Base-by-base conservation (phyloP, 441 rosid species). In the Bocquillonia castaneifolia region DNA sequence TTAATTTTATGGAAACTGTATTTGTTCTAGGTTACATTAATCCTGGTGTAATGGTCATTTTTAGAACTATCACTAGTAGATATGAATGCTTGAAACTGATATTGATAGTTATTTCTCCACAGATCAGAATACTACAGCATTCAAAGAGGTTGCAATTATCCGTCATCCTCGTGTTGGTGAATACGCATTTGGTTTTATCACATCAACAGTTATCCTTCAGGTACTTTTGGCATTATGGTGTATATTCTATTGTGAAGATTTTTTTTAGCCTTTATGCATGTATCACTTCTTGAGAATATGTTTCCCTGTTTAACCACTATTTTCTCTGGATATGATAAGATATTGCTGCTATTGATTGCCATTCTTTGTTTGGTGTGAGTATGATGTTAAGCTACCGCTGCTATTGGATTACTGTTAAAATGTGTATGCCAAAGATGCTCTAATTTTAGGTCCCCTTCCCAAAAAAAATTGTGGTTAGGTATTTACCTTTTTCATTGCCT, bases 101-200 rank as follows among this genome's bases (percentile, higher is more conserved):
- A 31, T 63, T 26, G 61, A 44, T 62, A 26, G 44, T 36, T 36
- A 48, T 45, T 31, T 66, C 12, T 31, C 61, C 72, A 32, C 80
- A 92, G 97, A 87, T 79, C 97, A 93, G 79, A 93, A 90, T 61
- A 90, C 97, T 1, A 82, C 89, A 68, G 93, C 98, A 48, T 89
- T 93, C 69, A 90, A 93, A 78, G 98, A 93, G 82, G 98, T 90
- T 42, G 98, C 98, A 26, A 93, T 93, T 34, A 90, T 93, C 45
- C 77, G 89, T 28, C 98, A 93, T 74, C 98, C 98, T 61, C 96
- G 97, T 59, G 68, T 87, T 73, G 98, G 97, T 34, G 98, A 92
- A 87, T 92, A 90, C 67, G 98, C 96, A 18, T 92, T 92, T 80
- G 96, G 98, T 61, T 90, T 92, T 66, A 92, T 92, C 72, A 90